Evolutionary conservation across 2,329 filamentous ascomycete genomes (phyloP).

Genomic region (Monosporascus sp.): DNA sequence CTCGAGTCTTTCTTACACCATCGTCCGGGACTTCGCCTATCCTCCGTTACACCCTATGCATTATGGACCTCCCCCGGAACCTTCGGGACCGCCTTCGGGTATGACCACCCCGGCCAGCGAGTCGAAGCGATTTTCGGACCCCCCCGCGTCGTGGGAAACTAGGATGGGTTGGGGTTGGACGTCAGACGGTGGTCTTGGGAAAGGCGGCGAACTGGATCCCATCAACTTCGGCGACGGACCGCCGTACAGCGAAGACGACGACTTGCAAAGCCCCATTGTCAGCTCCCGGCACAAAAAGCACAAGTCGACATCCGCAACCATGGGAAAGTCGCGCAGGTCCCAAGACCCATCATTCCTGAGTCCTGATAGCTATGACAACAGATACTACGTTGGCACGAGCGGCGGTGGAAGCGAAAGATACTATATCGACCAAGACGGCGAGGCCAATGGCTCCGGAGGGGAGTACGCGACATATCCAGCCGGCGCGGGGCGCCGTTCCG

Average conservation of each 20-base stretch:
- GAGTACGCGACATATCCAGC: slow-evolving; percentile 76
- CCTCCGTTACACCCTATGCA: slow-evolving; percentile 77
- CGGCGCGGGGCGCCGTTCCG: slow-evolving; percentile 55
- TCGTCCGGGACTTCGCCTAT: slow-evolving; percentile 95
- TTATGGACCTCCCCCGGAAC: slow-evolving; percentile 82
- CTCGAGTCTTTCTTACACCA: slow-evolving; percentile 80
- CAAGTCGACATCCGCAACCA: slow-evolving; percentile 59
- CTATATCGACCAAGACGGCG: slow-evolving; percentile 64
- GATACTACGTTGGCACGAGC: slow-evolving; percentile 61
- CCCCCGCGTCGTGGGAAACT: slow-evolving; percentile 69
- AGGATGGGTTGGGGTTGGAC: slow-evolving; percentile 58
- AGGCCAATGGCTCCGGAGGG: slow-evolving; percentile 71
- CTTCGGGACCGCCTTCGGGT: slow-evolving; percentile 64
- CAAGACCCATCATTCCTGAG: slow-evolving; percentile 35
- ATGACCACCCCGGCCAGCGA: slow-evolving; percentile 83
- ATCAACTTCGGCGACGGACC: slow-evolving; percentile 85
- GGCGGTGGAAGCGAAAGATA: slow-evolving; percentile 70
- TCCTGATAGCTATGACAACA: slow-evolving; percentile 52
- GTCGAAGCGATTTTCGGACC: slow-evolving; percentile 74
- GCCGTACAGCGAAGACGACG: slow-evolving; percentile 93
- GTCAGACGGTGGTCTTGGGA: slow-evolving; percentile 47
- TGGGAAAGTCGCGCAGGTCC: slow-evolving; percentile 32
- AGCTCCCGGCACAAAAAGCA: slow-evolving; percentile 82
- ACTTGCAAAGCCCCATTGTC: slow-evolving; percentile 85
- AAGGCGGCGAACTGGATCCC: slow-evolving; percentile 68